Evolutionary conservation across 441 rosid species (phyloP), one percentile per base, ranked within the genome.

Genomic region (Erodium texanum): DNA sequence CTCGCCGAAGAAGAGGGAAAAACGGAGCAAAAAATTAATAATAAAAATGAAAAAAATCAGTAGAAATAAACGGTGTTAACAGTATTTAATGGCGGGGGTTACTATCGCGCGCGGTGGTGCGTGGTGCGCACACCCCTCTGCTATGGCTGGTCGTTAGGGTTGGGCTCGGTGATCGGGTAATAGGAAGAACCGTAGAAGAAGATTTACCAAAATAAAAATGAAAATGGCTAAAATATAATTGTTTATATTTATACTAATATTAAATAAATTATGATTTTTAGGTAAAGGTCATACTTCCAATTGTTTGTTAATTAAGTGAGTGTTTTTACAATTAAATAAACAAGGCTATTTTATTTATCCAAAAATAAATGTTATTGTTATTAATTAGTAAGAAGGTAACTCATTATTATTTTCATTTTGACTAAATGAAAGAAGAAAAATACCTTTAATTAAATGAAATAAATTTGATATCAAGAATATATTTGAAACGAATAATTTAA

Each of bases 31-130:
- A 73, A 72, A 34, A 34, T 71, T 81, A 69, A 72, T 52, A 79
- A 79, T 68, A 77, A 76, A 82, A 79, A 80, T 74, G 75, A 70
- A 79, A 81, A 78, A 78, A 18, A 84, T 81, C 79, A 74, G 86
- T 73, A 80, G 75, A 82, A 79, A 92, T 86, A 89, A 92, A 86
- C 92, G 85, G 80, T 75, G 91, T 81, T 87, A 84, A 82, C 86
- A 82, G 75, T 82, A 77, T 79, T 84, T 70, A 83, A 84, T 86
- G 74, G 80, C 78, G 82, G 73, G 58, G 6, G 45, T 50, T 78
- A 77, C 90, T 84, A 89, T 74, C 69, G 64, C 86, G 82, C 80
- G 79, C 89, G 15, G 2, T 23, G 68, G 73, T 77, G 90, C 83
- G 83, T 76, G 74, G 61, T 82, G 76, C 76, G 73, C 82, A 75